These are phyloP conservation scores for Vitellaria paradoxa DNA, from an alignment of 179 eudicot genomes.

Conservation along the genomic window DNA sequence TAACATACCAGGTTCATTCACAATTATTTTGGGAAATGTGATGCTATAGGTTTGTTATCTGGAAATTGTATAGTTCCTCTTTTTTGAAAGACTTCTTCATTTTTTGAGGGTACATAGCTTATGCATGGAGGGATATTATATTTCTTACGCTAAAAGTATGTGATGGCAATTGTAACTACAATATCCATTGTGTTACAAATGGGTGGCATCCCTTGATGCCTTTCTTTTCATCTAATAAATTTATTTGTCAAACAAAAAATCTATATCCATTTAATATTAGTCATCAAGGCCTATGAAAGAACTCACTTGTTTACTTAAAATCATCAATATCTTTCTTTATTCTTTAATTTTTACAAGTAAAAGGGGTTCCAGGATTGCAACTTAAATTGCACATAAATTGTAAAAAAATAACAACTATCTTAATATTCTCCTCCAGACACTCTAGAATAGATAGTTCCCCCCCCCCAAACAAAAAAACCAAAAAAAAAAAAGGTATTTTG, in stretches of 20 bases:
- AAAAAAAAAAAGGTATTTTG: too few relatives aligned
- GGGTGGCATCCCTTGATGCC: too few relatives aligned
- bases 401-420: background rate
- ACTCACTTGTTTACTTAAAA: background rate
- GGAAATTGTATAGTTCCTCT: background rate
- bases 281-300: background rate
- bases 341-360: background rate
- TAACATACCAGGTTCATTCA: conserved; percentile 83
- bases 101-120: background rate
- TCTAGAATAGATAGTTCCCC: too few relatives aligned
- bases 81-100: too few relatives aligned
- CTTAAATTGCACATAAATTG: background rate
- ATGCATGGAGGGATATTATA: background rate
- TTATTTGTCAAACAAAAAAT: too few relatives aligned
- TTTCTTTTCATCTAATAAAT: too few relatives aligned
- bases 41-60: background rate
- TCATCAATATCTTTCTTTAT: background rate
- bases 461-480: too few relatives aligned
- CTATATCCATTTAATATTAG: background rate
- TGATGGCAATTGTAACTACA: background rate
- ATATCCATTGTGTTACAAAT: too few relatives aligned
- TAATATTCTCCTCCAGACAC: background rate
- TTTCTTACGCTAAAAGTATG: background rate
- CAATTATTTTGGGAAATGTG: background rate
- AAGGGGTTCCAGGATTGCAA: background rate